These are phyloP conservation scores for Pleurotus citrinopileatus DNA, from an alignment of 768 basidiomycete genomes.

Conservation along the genomic window DNA sequence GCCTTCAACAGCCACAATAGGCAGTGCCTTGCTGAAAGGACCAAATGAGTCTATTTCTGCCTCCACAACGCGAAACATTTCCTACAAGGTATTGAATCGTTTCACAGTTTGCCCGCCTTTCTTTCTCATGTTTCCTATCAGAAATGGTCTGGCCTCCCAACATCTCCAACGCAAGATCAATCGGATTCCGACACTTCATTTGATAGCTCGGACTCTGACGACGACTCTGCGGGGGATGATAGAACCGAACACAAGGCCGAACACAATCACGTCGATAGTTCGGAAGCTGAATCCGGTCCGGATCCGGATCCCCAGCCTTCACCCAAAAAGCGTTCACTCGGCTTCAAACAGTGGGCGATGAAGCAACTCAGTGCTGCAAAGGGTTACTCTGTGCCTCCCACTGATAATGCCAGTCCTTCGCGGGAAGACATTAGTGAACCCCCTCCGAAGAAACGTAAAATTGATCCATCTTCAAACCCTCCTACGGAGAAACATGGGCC, in stretches of 20 bases:
- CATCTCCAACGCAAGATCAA: constrained; percentile 16
- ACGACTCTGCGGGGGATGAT: constrained; percentile 38
- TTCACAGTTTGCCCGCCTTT: too few relatives aligned
- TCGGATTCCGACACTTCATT: constrained; percentile 65
- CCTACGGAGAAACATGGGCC: constrained; percentile 68
- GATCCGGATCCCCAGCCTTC: constrained; percentile 18
- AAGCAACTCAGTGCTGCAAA: constrained; percentile 63
- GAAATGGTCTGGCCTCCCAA: constrained; percentile 43
- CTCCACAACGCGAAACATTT: too few relatives aligned
- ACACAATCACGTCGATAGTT: constrained; percentile 10
- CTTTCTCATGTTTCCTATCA: constrained; percentile 17
- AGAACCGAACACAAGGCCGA: constrained; percentile 14
- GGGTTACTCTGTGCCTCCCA: constrained; percentile 25
- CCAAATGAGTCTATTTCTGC: too few relatives aligned
- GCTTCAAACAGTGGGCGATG: constrained; percentile 90
- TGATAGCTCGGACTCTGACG: constrained; percentile 77
- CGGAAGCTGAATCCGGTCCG: constrained; percentile 20
- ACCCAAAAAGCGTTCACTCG: constrained; percentile 36
- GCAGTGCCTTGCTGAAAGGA: too few relatives aligned
- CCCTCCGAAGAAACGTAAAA: constrained; percentile 49
- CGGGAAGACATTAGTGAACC: constrained; percentile 22
- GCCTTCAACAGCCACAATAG: too few relatives aligned
- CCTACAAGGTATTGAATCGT: constrained; percentile 18
- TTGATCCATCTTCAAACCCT: constrained; percentile 17
- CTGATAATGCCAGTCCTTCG: constrained; percentile 15